These are phyloP conservation scores for Fusarium sp. DNA, from an alignment of 2,329 filamentous ascomycete genomes.

Conservation along the genomic window DNA sequence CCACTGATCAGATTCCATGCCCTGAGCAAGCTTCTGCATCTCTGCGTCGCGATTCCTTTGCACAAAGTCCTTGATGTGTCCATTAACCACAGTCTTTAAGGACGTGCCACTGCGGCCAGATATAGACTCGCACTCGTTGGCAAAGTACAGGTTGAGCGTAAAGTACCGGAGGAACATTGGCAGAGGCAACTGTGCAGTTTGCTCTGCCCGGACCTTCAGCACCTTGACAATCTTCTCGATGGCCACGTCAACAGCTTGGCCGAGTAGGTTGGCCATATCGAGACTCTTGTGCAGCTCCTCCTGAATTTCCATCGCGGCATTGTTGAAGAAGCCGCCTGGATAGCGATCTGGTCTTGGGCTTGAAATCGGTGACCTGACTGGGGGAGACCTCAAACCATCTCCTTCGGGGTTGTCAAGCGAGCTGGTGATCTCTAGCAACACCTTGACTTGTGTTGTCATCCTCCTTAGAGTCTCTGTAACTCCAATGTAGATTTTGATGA, in stretches of 20 bases:
- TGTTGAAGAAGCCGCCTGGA: constrained; percentile 30
- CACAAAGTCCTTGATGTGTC: constrained; percentile 84
- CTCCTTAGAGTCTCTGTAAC: constrained; percentile 88
- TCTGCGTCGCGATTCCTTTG: constrained; percentile 76
- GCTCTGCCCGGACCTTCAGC: constrained; percentile 79
- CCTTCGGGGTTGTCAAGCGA: constrained; percentile 61
- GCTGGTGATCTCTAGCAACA: constrained; percentile 93
- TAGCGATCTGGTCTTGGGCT: constrained; percentile 58
- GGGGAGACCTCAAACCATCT: constrained; percentile 59
- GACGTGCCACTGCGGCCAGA: constrained; percentile 81
- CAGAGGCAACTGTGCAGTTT: constrained; percentile 74
- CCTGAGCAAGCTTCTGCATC: constrained; percentile 78
- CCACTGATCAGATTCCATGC: constrained; percentile 86
- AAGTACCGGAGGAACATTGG: constrained; percentile 83
- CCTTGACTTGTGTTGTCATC: constrained; percentile 90
- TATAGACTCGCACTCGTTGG: constrained; percentile 87
- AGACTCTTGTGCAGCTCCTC: constrained; percentile 81
- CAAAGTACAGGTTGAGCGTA: constrained; percentile 82
- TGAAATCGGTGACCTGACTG: constrained; percentile 62
- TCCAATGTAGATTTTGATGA: constrained; percentile 84
- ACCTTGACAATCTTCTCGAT: constrained; percentile 82
- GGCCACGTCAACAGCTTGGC: constrained; percentile 82
- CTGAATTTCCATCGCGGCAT: constrained; percentile 64
- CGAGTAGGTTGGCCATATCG: constrained; percentile 81
- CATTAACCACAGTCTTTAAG: constrained; percentile 82